Evolutionary conservation across 2,329 filamentous ascomycete species (phyloP), one percentile per base, ranked within the genome.

Genomic region (Ophiostoma sp.): DNA sequence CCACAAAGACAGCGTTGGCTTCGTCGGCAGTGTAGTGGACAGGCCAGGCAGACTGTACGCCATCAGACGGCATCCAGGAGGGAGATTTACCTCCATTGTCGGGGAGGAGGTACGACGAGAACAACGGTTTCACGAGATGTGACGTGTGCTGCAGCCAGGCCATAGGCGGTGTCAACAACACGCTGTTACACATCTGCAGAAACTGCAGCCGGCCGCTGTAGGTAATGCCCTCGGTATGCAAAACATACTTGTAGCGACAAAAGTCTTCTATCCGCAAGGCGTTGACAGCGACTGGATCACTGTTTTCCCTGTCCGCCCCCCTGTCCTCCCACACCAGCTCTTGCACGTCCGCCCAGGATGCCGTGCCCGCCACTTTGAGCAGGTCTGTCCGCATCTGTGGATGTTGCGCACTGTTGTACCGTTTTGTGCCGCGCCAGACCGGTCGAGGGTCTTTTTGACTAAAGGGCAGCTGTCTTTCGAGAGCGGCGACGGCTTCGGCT

Each of bases 221-320:
- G 9, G 83, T 83, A 25, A 86, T 80, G 11, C 85, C 85, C 77
- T 86, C 85, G 0, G 84, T 86, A 76, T 86, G 82, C 15, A 86
- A 78, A 68, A 86, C 78, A 77, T 85, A 86, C 64, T 82, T 83
- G 77, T 84, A 83, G 31, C 79, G 79, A 78, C 85, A 86, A 75
- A 86, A 87, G 69, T 85, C 85, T 75, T 85, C 82, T 75, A 88
- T 85, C 8, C 76, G 73, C 8, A 88, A n/a, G n/a, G n/a, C n/a
- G n/a, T n/a, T n/a, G n/a, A n/a, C n/a, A n/a, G n/a, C n/a, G n/a
- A n/a, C n/a, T n/a, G n/a, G n/a, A n/a, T n/a, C n/a, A n/a, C n/a
- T n/a, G 0, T 78, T 79, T 31, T 9, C 73, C 75, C 8, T 63
- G 75, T 69, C 39, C 3, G 33, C 42, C 8, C 19, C 39, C n/a